Evolutionary conservation across 2,329 filamentous ascomycete species (phyloP), one percentile per base, ranked within the genome.

Genomic region (Calonectria multiphialidica): DNA sequence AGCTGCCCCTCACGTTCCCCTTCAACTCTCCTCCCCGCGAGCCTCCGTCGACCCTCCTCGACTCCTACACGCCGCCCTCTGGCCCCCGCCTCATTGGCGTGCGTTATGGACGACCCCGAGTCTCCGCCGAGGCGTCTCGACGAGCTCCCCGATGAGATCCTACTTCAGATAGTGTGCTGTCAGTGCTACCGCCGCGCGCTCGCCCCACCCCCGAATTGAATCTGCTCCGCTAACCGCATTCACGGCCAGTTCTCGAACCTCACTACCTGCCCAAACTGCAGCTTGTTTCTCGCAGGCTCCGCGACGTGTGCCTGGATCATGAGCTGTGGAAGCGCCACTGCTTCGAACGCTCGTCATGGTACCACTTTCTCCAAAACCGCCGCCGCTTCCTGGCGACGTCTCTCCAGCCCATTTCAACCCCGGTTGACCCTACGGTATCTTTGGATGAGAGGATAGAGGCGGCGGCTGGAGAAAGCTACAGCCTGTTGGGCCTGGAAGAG

Each of bases 251-350:
- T 72, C 82, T 85, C 70, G 80, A 82, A n/a, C 83, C 83, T 33
- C 75, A 76, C 35, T 72, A 82, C 53, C 77, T 96, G 72, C 90
- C 93, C 70, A 88, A 83, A 68, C 85, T 96, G 40, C 94, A 96
- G 83, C 88, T 90, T 23, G 90, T 95, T 15, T 96, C 91, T 30
- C 90, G 87, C 74, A 88, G 87, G 53, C 90, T 96, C 71, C 88
- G 92, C 33, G 83, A 86, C 35, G 86, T 97, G 49, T 93, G 91
- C 45, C 92, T 95, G 69, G 95, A 98, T 80, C 90, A 93, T 77
- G 89, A 87, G 45, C 86, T 96, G 42, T 98, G 96, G 96, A 93
- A 93, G 73, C 84, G 88, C 3, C 88, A 92, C 80, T 96, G 93
- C 81, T 95, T 97, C 81, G 88, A 92, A 42, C 86, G 91, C 70